Conservation (phyloP, 257 asterid species). For the Solanum boliviense region DNA sequence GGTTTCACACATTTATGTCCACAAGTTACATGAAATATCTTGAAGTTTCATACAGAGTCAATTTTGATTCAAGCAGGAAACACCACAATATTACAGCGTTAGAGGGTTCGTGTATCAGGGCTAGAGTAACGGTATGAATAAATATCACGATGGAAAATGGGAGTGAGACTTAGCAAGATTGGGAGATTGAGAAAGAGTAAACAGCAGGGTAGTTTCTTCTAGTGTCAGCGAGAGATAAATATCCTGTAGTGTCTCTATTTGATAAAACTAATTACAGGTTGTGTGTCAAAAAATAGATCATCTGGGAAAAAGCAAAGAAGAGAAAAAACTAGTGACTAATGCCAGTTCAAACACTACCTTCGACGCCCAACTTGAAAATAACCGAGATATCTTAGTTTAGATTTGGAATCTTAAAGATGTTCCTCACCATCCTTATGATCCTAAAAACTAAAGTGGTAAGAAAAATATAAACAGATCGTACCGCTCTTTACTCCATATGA, state of each 20-base stretch:
- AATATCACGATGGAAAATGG: neutral
- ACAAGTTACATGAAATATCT: neutral
- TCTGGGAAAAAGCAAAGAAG: neutral
- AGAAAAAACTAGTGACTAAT: neutral
- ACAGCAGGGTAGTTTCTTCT: neutral
- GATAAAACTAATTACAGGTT: neutral
- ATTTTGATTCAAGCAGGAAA: neutral
- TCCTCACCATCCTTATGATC: neutral
- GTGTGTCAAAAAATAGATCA: neutral
- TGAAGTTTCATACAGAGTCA: neutral
- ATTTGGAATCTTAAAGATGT: neutral
- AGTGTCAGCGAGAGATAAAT: neutral
- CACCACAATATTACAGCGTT: neutral
- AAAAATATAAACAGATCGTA: neutral
- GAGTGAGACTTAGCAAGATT: neutral
- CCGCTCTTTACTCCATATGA: neutral
- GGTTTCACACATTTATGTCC: neutral
- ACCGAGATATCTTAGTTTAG: neutral
- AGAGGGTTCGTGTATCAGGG: neutral
- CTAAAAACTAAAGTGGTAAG: neutral
- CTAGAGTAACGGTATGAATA: neutral
- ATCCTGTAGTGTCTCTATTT: neutral
- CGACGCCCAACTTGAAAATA: neutral
- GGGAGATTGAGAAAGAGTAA: neutral
- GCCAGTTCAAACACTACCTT: neutral